These are phyloP conservation scores for Leccinum ochraceum DNA, from an alignment of 768 basidiomycete species.

Conservation along the genomic window DNA sequence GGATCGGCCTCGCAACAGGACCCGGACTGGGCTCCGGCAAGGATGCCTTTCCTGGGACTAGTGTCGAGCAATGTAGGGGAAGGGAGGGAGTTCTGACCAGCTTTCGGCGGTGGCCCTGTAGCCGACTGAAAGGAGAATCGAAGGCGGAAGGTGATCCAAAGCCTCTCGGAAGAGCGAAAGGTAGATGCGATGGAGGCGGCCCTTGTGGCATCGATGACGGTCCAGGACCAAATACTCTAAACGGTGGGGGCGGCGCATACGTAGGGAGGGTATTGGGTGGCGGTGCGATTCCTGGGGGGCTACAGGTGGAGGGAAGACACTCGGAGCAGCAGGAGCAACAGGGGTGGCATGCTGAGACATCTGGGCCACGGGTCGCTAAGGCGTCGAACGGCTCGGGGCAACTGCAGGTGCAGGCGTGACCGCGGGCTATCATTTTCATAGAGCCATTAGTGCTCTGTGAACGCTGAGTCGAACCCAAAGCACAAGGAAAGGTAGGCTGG, in stretches of 20 bases:
- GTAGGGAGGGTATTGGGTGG: constrained; percentile 52
- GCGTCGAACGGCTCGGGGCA: constrained; percentile 39
- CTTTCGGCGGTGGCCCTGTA: constrained; percentile 49
- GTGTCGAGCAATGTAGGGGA: constrained; percentile 46
- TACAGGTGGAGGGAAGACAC: constrained; percentile 46
- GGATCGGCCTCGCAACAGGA: constrained; percentile 53
- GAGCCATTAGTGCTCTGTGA: constrained; percentile 48
- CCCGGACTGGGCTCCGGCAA: constrained; percentile 49
- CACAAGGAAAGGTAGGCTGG: constrained; percentile 51
- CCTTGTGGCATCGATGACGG: constrained; percentile 44
- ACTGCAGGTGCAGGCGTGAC: constrained; percentile 31
- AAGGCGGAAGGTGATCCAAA: constrained; percentile 55
- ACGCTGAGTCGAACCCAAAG: constrained; percentile 49
- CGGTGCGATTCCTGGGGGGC: constrained; percentile 43
- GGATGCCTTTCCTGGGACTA: constrained; percentile 49
- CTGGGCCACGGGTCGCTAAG: constrained; percentile 37
- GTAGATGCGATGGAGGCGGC: constrained; percentile 48
- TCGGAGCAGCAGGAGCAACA: constrained; percentile 21
- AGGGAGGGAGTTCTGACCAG: constrained; percentile 34
- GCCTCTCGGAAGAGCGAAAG: constrained; percentile 54
- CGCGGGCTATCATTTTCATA: constrained; percentile 62
- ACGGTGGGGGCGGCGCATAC: constrained; percentile 52
- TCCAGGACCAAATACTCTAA: constrained; percentile 47
- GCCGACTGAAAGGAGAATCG: constrained; percentile 49
- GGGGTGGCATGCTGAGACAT: constrained; percentile 52